Evolutionary conservation across 495 filamentous ascomycete species (phyloP).

Genomic region (Penicillium herquei): DNA sequence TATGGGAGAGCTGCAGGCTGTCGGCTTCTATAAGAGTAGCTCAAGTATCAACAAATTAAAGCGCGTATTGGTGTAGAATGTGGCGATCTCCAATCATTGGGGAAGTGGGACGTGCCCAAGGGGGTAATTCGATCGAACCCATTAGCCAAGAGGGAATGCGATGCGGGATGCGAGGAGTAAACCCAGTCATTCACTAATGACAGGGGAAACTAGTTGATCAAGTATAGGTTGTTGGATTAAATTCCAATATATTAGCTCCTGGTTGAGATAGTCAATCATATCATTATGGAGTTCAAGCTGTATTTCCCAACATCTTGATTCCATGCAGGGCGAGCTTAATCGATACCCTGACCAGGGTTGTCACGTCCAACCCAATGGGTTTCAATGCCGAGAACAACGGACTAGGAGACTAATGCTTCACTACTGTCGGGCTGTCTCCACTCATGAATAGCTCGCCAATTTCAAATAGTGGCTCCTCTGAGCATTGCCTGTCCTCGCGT

Average conservation of each 20-base stretch:
- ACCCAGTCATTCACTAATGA: not conserved
- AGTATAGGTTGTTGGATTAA: not conserved
- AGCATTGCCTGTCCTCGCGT: not conserved
- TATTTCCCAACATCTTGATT: not conserved
- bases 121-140: slow-evolving; percentile 15
- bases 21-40: not conserved
- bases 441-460: not conserved
- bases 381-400: not conserved
- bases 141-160: slow-evolving; percentile 8
- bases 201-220: not conserved
- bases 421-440: not conserved
- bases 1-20: too few species aligned
- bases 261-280: too few species aligned
- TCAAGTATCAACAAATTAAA: not conserved
- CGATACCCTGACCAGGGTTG: not conserved
- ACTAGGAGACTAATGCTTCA: not conserved
- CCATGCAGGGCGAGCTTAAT: slow-evolving; percentile 19
- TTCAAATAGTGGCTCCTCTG: not conserved
- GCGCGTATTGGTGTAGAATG: slow-evolving; percentile 16
- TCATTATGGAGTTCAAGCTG: too few species aligned
- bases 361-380: not conserved
- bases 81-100: slow-evolving; percentile 10
- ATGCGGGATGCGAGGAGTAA: slow-evolving; percentile 22
- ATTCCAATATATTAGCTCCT: not conserved
- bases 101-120: slow-evolving; percentile 24